Conservation (phyloP, 495 filamentous ascomycete species). For the Neurospora pannonica region DNA sequence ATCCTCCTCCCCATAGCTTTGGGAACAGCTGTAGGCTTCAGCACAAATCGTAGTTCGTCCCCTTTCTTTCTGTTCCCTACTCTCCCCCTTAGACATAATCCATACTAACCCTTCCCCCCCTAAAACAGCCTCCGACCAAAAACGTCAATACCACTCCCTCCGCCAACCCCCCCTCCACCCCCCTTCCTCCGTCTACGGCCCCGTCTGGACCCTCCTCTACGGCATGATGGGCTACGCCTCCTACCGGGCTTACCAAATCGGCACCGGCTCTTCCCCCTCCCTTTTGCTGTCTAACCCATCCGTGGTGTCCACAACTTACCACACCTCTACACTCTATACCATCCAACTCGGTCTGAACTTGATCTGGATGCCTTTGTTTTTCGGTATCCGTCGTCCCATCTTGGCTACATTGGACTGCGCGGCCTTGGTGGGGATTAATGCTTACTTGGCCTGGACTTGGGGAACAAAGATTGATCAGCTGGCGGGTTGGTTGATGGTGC, state of each 20-base stretch:
- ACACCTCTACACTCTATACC: constrained; percentile 68
- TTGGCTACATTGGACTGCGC: constrained; percentile 69
- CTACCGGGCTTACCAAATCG: constrained; percentile 53
- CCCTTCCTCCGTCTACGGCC: constrained; percentile 71
- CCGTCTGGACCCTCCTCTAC: constrained; percentile 81
- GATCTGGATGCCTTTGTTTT: constrained; percentile 92
- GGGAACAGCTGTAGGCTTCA: constrained; percentile 55
- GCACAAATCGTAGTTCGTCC: constrained; percentile 42
- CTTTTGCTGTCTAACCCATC: background rate
- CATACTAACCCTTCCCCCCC: constrained; percentile 20
- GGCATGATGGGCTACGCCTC: constrained; percentile 82
- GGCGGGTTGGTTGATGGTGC: constrained; percentile 63
- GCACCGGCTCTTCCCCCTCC: constrained; percentile 30
- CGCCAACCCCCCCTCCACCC: constrained; percentile 75
- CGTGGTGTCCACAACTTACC: constrained; percentile 27
- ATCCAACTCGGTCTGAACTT: constrained; percentile 77
- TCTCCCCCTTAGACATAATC: too few species aligned
- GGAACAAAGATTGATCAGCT: constrained; percentile 54
- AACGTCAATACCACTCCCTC: constrained; percentile 51
- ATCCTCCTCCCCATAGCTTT: constrained; percentile 59
- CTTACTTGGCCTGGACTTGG: constrained; percentile 65
- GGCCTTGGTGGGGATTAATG: constrained; percentile 57
- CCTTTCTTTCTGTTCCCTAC: background rate
- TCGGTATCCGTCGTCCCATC: constrained; percentile 56
- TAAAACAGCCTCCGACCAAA: constrained; percentile 39